Conservation (phyloP, 2,329 filamentous ascomycete genomes). For the Xenoacremonium recifei region DNA sequence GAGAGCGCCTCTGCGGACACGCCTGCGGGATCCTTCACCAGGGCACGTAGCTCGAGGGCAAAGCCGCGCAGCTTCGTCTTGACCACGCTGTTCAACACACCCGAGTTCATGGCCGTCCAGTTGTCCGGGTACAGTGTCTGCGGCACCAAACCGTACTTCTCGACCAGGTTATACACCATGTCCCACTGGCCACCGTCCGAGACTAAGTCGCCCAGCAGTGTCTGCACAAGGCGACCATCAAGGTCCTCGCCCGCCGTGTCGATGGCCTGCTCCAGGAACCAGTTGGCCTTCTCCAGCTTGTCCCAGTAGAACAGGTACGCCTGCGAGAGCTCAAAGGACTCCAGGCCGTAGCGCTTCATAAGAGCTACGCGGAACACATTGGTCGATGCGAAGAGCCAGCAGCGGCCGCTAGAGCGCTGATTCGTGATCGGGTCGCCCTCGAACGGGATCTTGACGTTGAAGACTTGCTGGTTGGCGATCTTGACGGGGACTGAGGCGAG, state of each 20-base stretch:
- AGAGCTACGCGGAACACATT: slow-evolving; percentile 88
- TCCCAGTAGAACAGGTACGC: slow-evolving; percentile 91
- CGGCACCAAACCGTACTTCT: slow-evolving; percentile 86
- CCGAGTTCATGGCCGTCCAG: slow-evolving; percentile 72
- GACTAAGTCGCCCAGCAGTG: slow-evolving; percentile 65
- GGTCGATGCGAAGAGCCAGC: slow-evolving; percentile 91
- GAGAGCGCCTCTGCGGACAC: slow-evolving; percentile 39
- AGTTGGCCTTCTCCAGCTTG: slow-evolving; percentile 89
- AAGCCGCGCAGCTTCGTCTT: slow-evolving; percentile 87
- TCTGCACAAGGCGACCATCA: slow-evolving; percentile 70
- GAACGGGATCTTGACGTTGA: slow-evolving; percentile 78
- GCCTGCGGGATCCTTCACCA: slow-evolving; percentile 38
- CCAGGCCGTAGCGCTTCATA: slow-evolving; percentile 78
- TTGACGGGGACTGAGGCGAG: slow-evolving; percentile 62
- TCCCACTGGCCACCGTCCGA: slow-evolving; percentile 89
- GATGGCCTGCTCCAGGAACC: slow-evolving; percentile 81
- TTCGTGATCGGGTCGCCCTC: slow-evolving; percentile 85
- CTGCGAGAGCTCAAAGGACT: slow-evolving; percentile 82
- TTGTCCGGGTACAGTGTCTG: slow-evolving; percentile 79
- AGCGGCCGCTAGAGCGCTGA: slow-evolving; percentile 76
- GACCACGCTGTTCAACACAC: slow-evolving; percentile 68
- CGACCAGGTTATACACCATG: slow-evolving; percentile 83
- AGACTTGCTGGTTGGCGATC: slow-evolving; percentile 72
- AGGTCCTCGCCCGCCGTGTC: slow-evolving; percentile 70
- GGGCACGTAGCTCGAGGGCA: slow-evolving; percentile 66